phyloP scores from a whole-genome alignment of 805 yeast species.

The Barnettozyma wickerhamii region DNA sequence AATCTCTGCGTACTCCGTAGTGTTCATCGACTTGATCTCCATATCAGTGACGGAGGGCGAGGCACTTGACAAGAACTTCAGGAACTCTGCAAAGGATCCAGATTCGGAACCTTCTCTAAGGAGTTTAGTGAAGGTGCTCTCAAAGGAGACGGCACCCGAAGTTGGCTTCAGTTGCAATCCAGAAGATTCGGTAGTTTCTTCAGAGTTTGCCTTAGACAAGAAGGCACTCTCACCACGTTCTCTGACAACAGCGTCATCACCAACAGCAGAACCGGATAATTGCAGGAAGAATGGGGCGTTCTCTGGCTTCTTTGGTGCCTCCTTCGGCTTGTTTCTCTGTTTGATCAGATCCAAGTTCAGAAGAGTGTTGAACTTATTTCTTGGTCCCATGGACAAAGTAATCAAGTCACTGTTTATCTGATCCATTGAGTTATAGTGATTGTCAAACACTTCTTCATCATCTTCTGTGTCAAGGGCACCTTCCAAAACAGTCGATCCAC shows the following conservation, averaged over 20 bases:
- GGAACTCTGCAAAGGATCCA: conserved; percentile 44
- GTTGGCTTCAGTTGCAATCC: conserved; percentile 23
- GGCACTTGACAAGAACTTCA: conserved; percentile 49
- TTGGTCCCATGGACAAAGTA: conserved; percentile 75
- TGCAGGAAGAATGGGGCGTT: conserved; percentile 78
- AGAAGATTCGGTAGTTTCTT: not conserved
- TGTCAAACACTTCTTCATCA: conserved; percentile 27
- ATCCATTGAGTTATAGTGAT: conserved; percentile 46
- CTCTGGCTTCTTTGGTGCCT: conserved; percentile 81
- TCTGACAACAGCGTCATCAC: conserved; percentile 54
- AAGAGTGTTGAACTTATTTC: conserved; percentile 73
- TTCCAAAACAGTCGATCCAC: conserved; percentile 64
- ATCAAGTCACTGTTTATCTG: conserved; percentile 61
- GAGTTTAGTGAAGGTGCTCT: conserved; percentile 65
- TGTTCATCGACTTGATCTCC: conserved; percentile 76
- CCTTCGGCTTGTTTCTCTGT: conserved; percentile 84
- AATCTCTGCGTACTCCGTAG: conserved; percentile 59
- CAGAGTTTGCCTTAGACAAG: conserved; percentile 6
- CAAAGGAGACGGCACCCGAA: conserved; percentile 45
- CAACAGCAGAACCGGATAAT: conserved; percentile 60
- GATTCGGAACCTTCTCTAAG: conserved; percentile 48
- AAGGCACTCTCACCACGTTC: conserved; percentile 30
- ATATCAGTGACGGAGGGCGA: conserved; percentile 80
- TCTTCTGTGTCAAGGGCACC: conserved; percentile 63
- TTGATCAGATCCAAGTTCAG: conserved; percentile 80